Evolutionary conservation across 441 rosid species (phyloP).

Genomic region (Arabidopsis hybrid): DNA sequence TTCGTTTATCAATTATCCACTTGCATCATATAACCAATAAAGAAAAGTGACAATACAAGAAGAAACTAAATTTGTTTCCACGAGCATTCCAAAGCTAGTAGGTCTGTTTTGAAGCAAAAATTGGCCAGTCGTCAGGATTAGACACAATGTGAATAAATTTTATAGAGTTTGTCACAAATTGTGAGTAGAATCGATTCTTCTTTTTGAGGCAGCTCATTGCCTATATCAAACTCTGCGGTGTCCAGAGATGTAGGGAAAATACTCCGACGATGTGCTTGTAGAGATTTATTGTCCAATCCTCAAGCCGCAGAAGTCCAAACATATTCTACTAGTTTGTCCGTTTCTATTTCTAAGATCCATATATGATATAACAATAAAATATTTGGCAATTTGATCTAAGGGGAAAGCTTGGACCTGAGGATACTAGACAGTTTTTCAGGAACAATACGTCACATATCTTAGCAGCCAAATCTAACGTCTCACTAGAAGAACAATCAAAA

Average conservation of each 20-base stretch:
- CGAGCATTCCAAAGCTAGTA: neutral
- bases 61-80: neutral
- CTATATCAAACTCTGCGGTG: neutral
- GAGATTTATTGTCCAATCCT: neutral
- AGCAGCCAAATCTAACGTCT: too few species aligned
- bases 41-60: neutral
- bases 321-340: neutral
- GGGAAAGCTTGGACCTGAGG: too few species aligned
- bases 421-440: too few species aligned
- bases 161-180: neutral
- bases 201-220: neutral
- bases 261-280: neutral
- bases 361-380: too few species aligned
- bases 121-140: neutral
- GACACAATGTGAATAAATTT: neutral
- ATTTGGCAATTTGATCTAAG: too few species aligned
- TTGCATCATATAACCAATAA: neutral
- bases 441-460: too few species aligned
- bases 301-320: neutral
- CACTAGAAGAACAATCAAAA: too few species aligned
- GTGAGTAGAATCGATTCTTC: neutral
- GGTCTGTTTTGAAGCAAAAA: neutral
- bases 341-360: too few species aligned
- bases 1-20: neutral
- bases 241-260: too few species aligned